Percentiles rank a stretch among this genome's conserved stretches.
These are phyloP conservation scores for Amylocarpus encephaloides DNA, from an alignment of 2,329 filamentous ascomycete genomes.

Conservation along the genomic window DNA sequence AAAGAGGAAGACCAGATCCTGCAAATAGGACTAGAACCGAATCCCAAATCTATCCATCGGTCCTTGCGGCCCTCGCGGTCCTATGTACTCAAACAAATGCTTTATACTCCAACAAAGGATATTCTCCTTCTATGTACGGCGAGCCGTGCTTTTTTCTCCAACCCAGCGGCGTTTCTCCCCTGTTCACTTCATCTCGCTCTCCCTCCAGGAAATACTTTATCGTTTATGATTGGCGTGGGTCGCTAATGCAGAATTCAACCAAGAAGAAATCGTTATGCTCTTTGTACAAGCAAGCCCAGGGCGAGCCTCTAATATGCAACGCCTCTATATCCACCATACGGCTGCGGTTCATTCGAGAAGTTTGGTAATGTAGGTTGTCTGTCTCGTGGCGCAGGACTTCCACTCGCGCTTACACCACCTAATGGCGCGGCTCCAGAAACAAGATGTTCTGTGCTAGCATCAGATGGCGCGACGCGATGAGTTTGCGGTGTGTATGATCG, in stretches of 20 bases:
- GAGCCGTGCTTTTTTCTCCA: too few species aligned
- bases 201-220: not conserved
- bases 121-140: too few species aligned
- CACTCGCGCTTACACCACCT: conserved; percentile 18
- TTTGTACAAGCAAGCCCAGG: not conserved
- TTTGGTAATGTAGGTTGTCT: conserved; percentile 19
- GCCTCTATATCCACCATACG: conserved; percentile 23
- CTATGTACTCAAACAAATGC: too few species aligned
- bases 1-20: not conserved
- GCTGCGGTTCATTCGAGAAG: conserved; percentile 3
- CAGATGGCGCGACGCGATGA: conserved; percentile 8
- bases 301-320: conserved; percentile 21
- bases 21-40: not conserved
- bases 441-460: conserved; percentile 21
- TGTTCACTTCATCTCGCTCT: not conserved
- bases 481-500: conserved; percentile 15
- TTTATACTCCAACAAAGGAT: too few species aligned
- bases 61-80: not conserved
- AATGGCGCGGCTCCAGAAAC: conserved; percentile 23
- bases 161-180: too few species aligned
- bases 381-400: conserved; percentile 5
- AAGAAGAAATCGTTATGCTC: not conserved
- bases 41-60: not conserved
- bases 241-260: not conserved
- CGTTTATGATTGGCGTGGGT: not conserved